phyloP scores from a whole-genome alignment of 2,329 filamentous ascomycete species.

The Akanthomyces lecanii region DNA sequence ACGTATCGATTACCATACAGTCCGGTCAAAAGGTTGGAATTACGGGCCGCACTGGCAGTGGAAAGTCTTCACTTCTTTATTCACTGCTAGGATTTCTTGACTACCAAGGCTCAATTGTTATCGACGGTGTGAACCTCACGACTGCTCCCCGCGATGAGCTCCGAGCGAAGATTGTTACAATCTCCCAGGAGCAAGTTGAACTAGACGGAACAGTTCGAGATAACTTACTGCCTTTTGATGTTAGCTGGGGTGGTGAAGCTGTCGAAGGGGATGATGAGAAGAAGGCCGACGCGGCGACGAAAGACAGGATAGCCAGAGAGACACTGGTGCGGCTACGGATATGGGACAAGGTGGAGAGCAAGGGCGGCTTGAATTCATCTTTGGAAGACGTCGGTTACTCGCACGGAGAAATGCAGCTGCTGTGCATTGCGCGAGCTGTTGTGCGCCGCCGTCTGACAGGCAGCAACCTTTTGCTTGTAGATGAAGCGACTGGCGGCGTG shows the following conservation, averaged over 20 bases:
- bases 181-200: conserved; percentile 22
- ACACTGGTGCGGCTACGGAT: background rate
- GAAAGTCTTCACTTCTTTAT: conserved; percentile 5
- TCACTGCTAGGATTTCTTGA: conserved; percentile 1
- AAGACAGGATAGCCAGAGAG: background rate
- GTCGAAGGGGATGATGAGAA: background rate
- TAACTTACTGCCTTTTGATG: background rate
- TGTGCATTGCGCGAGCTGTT: conserved; percentile 10
- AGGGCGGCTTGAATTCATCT: background rate
- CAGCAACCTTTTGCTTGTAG: conserved; percentile 3
- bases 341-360: background rate
- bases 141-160: background rate
- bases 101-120: background rate
- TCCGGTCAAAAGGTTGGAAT: background rate
- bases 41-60: conserved; percentile 1
- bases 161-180: conserved; percentile 10
- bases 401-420: conserved; percentile 12
- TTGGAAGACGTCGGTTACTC: background rate
- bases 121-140: background rate
- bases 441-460: background rate
- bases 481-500: conserved; percentile 3
- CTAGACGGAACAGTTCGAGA: conserved; percentile 12
- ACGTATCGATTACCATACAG: background rate
- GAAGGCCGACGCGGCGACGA: background rate
- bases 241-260: background rate